These are phyloP conservation scores for Chrysanthemum makinoi DNA, from an alignment of 129 eudicot genomes.

Conservation along the genomic window DNA sequence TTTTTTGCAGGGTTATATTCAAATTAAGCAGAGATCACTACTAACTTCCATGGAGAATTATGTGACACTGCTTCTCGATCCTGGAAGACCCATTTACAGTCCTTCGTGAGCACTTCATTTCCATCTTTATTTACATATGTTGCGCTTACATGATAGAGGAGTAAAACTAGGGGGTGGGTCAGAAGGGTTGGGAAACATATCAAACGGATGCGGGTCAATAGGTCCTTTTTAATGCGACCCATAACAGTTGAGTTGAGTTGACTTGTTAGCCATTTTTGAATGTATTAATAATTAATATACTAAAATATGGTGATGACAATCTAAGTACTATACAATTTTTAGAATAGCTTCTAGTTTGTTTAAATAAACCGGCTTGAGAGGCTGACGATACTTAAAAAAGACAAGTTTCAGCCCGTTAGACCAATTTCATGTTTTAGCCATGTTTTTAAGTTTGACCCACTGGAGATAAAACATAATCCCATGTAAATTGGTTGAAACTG, in stretches of 20 bases:
- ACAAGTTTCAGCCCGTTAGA: background rate
- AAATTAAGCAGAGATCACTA: conserved; percentile 78
- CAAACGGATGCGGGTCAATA: background rate
- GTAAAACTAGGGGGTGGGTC: background rate
- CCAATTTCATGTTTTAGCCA: background rate
- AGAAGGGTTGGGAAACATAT: background rate
- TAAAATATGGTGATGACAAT: no score
- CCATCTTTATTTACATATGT: background rate
- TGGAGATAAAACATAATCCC: background rate
- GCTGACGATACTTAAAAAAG: background rate
- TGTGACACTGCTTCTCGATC: conserved; percentile 69
- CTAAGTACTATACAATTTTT: no score
- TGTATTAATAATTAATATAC: no score
- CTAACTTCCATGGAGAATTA: conserved; percentile 79
- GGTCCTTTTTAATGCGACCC: no score
- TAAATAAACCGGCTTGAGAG: no score
- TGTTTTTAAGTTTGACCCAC: background rate
- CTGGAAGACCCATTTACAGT: conserved; percentile 69
- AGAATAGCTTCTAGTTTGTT: no score
- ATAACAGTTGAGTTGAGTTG: no score
- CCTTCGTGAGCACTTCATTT: conserved; percentile 57
- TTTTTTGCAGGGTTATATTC: conserved; percentile 67
- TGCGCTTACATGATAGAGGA: background rate
- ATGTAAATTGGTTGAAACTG: background rate
- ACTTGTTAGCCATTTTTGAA: no score